These are phyloP conservation scores for Cordyceps pruinosa DNA, from an alignment of 2,329 filamentous ascomycete species.

Conservation along the genomic window DNA sequence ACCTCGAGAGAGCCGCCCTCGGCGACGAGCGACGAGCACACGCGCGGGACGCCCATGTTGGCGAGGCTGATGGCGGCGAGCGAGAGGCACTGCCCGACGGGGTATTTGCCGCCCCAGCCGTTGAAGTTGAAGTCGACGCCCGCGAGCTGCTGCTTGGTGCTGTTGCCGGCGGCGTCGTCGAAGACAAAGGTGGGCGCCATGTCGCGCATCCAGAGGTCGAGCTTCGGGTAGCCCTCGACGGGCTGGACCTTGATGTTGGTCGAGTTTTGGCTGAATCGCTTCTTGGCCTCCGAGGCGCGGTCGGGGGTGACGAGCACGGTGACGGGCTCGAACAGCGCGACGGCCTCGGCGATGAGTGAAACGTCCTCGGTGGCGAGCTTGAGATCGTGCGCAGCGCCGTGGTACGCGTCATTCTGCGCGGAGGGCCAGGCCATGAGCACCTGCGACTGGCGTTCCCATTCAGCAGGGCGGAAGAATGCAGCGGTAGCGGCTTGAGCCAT, in stretches of 20 bases:
- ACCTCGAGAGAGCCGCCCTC: conserved; percentile 22
- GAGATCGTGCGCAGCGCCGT: neutral
- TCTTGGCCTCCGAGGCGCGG: conserved; percentile 11
- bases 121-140: conserved; percentile 25
- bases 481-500: conserved; percentile 1
- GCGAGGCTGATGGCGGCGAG: conserved; percentile 15
- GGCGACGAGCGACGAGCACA: conserved; percentile 12
- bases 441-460: conserved; percentile 7
- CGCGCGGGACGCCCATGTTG: neutral
- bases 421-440: conserved; percentile 10
- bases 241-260: conserved; percentile 2
- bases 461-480: neutral
- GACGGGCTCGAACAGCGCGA: conserved; percentile 22
- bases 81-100: conserved; percentile 6
- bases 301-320: conserved; percentile 17
- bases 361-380: conserved; percentile 17
- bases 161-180: neutral
- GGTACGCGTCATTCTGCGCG: conserved; percentile 3
- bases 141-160: neutral
- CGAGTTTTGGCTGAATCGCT: neutral
- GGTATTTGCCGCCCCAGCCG: conserved; percentile 21
- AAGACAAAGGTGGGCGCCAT: conserved; percentile 20
- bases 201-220: conserved; percentile 25
- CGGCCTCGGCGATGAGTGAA: conserved; percentile 19
- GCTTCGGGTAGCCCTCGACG: conserved; percentile 6